Conservation (phyloP, 441 rosid species). For the Raphanus hybrid region DNA sequence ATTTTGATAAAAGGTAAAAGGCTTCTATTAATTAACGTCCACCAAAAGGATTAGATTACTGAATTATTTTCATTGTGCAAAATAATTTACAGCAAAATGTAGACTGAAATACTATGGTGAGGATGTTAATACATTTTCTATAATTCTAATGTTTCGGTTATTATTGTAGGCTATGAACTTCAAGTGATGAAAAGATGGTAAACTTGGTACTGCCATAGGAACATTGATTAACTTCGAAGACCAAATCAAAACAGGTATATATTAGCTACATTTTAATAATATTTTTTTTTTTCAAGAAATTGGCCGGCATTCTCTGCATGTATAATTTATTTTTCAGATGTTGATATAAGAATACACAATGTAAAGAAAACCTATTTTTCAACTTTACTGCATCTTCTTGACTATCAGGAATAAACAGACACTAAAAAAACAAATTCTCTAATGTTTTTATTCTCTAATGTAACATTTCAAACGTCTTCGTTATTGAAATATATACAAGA, state of each 20-base stretch:
- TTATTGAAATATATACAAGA: too few species aligned
- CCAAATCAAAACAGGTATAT: neutral
- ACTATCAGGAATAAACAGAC: too few species aligned
- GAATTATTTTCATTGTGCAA: neutral
- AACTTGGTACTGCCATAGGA: neutral
- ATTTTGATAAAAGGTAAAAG: neutral
- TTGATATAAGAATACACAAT: too few species aligned
- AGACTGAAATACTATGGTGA: neutral
- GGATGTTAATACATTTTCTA: neutral
- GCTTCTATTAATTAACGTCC: neutral
- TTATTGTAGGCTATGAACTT: neutral
- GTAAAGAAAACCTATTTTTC: too few species aligned
- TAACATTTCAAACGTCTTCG: too few species aligned
- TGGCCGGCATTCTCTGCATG: neutral
- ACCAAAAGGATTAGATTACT: neutral
- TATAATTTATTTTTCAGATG: too few species aligned
- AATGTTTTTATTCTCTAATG: too few species aligned
- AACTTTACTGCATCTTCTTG: too few species aligned
- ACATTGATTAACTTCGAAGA: neutral
- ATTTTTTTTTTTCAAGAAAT: too few species aligned
- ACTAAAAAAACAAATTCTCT: too few species aligned
- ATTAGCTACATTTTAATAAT: neutral
- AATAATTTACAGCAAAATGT: neutral
- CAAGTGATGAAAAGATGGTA: neutral
- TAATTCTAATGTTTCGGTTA: neutral